Conservation (phyloP, 352 stramenopile species). For the Globisporangium heterothallicum region DNA sequence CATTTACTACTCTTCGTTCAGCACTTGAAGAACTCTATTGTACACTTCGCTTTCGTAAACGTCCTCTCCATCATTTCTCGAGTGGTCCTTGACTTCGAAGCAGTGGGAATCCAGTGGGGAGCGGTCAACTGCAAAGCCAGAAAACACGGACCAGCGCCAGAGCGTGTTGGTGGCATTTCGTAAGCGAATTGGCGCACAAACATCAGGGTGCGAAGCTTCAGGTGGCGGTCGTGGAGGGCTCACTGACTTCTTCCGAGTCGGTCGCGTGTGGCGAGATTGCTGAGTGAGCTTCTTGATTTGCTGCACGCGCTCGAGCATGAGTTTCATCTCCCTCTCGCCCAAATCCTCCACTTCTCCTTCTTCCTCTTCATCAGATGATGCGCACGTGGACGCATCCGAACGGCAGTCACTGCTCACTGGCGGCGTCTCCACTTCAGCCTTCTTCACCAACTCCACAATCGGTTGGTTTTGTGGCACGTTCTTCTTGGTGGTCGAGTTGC, state of each 20-base stretch:
- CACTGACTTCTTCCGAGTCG: background rate
- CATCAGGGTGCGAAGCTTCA: constrained; percentile 6
- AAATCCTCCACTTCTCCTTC: constrained; percentile 26
- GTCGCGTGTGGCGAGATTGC: background rate
- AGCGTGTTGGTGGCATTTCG: constrained; percentile 26
- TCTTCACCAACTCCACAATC: background rate
- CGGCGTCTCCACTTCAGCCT: background rate
- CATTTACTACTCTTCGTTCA: background rate
- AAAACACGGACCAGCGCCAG: constrained; percentile 32
- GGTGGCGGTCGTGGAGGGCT: background rate
- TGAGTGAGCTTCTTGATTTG: constrained; percentile 28
- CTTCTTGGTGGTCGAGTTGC: background rate
- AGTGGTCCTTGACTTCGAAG: background rate
- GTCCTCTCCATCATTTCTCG: constrained; percentile 1
- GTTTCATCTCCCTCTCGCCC: constrained; percentile 23
- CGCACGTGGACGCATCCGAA: constrained; percentile 32
- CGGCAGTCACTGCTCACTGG: constrained; percentile 7
- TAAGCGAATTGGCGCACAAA: constrained; percentile 16
- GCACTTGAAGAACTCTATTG: background rate
- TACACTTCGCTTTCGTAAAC: background rate
- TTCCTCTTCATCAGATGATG: constrained; percentile 23
- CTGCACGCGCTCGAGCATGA: constrained; percentile 32
- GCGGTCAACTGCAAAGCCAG: constrained; percentile 18
- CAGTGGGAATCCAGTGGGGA: background rate
- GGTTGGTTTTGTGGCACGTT: background rate